Base-by-base conservation (phyloP, 306 rosid species). In the Dicorynia guianensis region DNA sequence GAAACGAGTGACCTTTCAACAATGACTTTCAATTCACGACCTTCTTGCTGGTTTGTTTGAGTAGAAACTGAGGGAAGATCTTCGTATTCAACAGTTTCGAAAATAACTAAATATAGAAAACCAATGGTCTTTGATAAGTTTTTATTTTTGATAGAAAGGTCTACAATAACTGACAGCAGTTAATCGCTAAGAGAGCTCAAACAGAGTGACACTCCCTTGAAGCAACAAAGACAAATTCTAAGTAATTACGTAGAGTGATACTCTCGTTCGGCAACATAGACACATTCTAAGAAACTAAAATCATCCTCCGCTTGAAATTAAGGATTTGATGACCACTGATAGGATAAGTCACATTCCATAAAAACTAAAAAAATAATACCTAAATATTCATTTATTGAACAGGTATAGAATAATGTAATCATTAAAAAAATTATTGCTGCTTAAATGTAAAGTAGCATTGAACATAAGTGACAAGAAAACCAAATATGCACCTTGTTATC, bases 1-100 rank as follows among this genome's bases (percentile, higher is more conserved):
- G 97, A 95, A 71, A 92, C 99, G 76, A 95, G 99, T 62, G 92
- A 98, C 81, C 92, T 95, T 81, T 90, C 99, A 13, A 95, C 98
- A 13, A 89, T 86, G 60, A 92, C 99, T 76, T 95, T 89, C 86
- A 89, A 76, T 81, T 92, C 96, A 49, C 92, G 93, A 35, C 97
- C 99, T 63, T 83, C 90, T 64, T 81, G 87, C 56, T 60, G 56
- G 25, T 75, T 81, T 53, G 81, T 88, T 57, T 89, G 87, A 39
- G 83, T 76, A 72, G 87, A 20, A 63, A 85, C 89, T 17, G 89
- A 25, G 14, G 93, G 86, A 4, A 83, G 84, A 61, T 95, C 90
- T 85, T 90, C 99, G 98, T 95, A 76, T 67, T 54, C 76, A 75
- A 85, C 63, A 85, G 44, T 66, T 40, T 47, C 35, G n/a, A 19